Base-by-base conservation (phyloP, 768 basidiomycete genomes). In the Pluteus cervinus region DNA sequence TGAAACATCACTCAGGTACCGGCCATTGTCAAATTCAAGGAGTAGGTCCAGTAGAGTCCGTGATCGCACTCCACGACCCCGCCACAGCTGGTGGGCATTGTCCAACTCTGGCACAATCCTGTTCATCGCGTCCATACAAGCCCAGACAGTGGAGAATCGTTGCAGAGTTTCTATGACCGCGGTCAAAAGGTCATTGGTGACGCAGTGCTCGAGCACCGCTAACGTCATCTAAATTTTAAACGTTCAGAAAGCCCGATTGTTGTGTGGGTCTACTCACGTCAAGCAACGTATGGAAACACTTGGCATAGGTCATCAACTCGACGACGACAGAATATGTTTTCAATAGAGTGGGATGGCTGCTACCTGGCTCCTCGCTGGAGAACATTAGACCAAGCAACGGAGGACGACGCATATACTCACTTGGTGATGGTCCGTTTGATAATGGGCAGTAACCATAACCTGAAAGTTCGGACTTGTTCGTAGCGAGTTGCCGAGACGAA, bases 381-480 rank as follows among this genome's bases (percentile, higher is more conserved):
- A n/a, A n/a, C n/a, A n/a, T n/a, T n/a, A n/a, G n/a, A n/a, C n/a
- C n/a, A n/a, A n/a, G n/a, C n/a, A n/a, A n/a, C n/a, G n/a, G n/a
- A n/a, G n/a, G n/a, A n/a, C 8, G 24, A 41, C 12, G 18, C 26
- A 36, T 18, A 23, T 11, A 51, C 63, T 41, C 47, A 84, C 84
- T 59, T 65, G 7, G 60, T 41, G 9, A 81, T 58, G 39, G 68
- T 60, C 44, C 73, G 77, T 45, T 71, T 71, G 28, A 84, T 65
- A 17, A 77, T 62, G 3, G 86, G 87, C n/a, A 86, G 54, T 22
- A 90, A 62, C 87, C 87, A 90, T 33, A 76, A 72, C 38, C 66
- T 69, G 38, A 87, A 70, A 7, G 73, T 74, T 47, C 80, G 68
- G 24, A 85, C 75, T 59, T 88, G 85, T 45, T 88, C 84, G 44